Base-by-base conservation (phyloP, 2,329 filamentous ascomycete genomes). In the Scorias spongiosa region DNA sequence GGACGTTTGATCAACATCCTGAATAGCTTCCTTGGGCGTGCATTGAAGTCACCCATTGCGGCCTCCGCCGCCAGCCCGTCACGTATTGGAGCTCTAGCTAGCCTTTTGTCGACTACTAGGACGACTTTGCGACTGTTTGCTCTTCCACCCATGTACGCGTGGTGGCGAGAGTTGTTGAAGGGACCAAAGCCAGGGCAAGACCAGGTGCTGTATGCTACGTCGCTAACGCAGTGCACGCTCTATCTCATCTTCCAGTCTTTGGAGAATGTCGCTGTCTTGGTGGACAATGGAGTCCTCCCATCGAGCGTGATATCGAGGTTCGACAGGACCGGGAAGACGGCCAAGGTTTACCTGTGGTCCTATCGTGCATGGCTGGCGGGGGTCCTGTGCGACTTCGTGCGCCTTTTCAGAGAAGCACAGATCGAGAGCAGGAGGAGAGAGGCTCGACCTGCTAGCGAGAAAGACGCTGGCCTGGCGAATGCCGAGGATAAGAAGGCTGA, bases 111-210 rank as follows among this genome's bases (percentile, higher is more conserved):
- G 14, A 60, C 59, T 44, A 59, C 63, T 43, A 62, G 66, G 45
- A 66, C 64, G 28, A 67, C 63, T 2, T 62, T 68, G 38, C 63
- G 66, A 39, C 56, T 67, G 26, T 63, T 67, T 43, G 65, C 64
- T 36, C 53, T 64, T 14, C 56, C 66, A 34, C 65, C 66, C 2
- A 57, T 68, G 28, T 68, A 68, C 53, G 63, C 66, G 39, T 66
- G 65, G 64, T 52, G 65, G 40, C 59, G 65, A 28, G 59, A 62
- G 15, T 57, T 68, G 7, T 49, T 61, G 20, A 52, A 61, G 12
- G 65, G 64, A 11, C 62, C 62, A 8, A 66, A 67, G 51, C 56
- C 58, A 2, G 64, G 62, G 41, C 55, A 64, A 40, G 66, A 68
- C 46, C 45, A 53, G 6, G 60, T 67, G 8, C 54, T 67, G 39